Base-by-base conservation (phyloP, 2,329 filamentous ascomycete genomes). In the Colletotrichum zoysiae region DNA sequence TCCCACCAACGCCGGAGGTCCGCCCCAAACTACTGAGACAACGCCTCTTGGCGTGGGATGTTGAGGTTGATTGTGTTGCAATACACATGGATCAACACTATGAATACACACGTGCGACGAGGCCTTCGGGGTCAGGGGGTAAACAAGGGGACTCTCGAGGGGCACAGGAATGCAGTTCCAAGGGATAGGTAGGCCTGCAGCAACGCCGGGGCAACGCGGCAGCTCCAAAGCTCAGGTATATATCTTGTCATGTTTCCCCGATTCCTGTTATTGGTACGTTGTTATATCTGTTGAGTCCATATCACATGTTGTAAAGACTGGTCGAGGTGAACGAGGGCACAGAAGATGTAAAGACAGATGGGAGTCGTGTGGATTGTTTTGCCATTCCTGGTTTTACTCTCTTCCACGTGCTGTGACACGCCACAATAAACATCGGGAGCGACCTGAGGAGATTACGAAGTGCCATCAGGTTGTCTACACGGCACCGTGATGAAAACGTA, bases 21-120 rank as follows among this genome's bases (percentile, higher is more conserved):
- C 61, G 61, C 53, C 26, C 35, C 35, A 64, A 40, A 30, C 23
- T 6, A 46, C 26, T 55, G 61, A 64, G 61, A 64, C 61, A 64
- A 18, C 6, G 30, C 18, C 6, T 55, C 48, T 46, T 64, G 23
- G 51, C 26, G 5, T 5, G 18, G 50, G 26, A 46, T 56, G 61
- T 64, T 64, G 61, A 56, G 26, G 26, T 53, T 8, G 38, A 16
- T 40, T 30, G 26, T 33, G 26, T 12, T 16, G 50, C 16, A 23
- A 40, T 20, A 12, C 11, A 18, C 18, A 35, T 42, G 18, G 2
- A 42, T 16, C 18, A 46, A 18, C 18, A 56, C 3, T 23, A 44
- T 35, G 23, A 26, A 16, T 56, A 26, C 35, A 26, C 35, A 20
- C 14, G 23, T 35, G n/a, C 23, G 18, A 33, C 23, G 20, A 8